phyloP scores from a whole-genome alignment of 257 asterid species.

The Plantago ovata region DNA sequence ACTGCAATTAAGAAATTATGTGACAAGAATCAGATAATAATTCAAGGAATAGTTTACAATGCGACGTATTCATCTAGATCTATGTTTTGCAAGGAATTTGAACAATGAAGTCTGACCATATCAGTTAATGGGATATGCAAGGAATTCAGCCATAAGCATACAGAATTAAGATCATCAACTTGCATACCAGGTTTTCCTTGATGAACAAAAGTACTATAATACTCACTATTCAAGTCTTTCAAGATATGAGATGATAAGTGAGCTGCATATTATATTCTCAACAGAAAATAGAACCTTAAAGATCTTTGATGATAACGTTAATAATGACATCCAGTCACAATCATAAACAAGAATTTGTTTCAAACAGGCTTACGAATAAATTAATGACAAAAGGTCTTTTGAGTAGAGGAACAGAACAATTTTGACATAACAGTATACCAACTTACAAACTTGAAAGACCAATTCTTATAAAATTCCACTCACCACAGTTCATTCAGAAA shows the following conservation, averaged over 20 bases:
- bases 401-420: neutral
- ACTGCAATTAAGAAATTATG: conserved; percentile 39
- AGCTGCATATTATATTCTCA: neutral
- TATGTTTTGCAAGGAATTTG: neutral
- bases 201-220: neutral
- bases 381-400: neutral
- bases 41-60: neutral
- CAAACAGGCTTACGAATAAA: neutral
- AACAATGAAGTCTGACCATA: neutral
- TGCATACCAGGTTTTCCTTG: neutral
- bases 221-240: no score
- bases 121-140: neutral
- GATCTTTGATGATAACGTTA: no score
- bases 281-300: no score
- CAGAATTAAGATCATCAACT: neutral
- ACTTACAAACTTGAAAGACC: no score
- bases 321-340: neutral
- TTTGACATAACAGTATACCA: no score
- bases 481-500: no score
- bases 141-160: no score
- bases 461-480: no score
- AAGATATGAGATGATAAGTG: no score
- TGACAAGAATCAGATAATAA: conserved; percentile 5
- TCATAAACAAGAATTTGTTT: neutral
- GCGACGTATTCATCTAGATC: neutral